A percentile compares a stretch with the other conserved stretches of the same genome.
Conservation (phyloP, 371 early-diverging fungal genomes). For the Mucor mucedo region DNA sequence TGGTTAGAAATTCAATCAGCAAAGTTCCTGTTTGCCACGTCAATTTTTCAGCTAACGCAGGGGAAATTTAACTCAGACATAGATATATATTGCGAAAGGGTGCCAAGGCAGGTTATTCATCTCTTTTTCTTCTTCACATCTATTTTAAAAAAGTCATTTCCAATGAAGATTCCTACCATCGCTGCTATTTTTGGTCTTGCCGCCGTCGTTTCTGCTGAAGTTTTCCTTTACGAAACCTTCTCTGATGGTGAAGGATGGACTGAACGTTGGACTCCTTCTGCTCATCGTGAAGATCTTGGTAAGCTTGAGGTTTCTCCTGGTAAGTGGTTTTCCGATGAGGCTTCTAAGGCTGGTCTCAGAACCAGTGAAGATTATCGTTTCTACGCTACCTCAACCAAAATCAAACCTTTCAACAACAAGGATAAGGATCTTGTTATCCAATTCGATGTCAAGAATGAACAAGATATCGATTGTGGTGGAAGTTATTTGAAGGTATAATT, state of each 20-base stretch:
- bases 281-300: constrained; percentile 76
- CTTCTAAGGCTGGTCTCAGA: constrained; percentile 72
- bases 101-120: neutral
- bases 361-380: constrained; percentile 85
- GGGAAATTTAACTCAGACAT: constrained; percentile 6
- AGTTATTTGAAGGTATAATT: constrained; percentile 89
- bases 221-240: constrained; percentile 90
- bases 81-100: neutral
- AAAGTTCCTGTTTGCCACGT: constrained; percentile 1
- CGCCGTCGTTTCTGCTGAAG: constrained; percentile 71
- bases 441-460: constrained; percentile 96
- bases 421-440: constrained; percentile 88
- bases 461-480: constrained; percentile 95
- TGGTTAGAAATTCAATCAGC: constrained; percentile 1
- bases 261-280: constrained; percentile 79
- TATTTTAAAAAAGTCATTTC: neutral
- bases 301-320: constrained; percentile 76
- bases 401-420: constrained; percentile 76
- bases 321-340: constrained; percentile 80
- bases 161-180: constrained; percentile 63
- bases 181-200: constrained; percentile 64
- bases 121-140: neutral
- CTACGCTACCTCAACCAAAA: constrained; percentile 83
- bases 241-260: constrained; percentile 66
- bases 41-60: constrained; percentile 3